Conservation (phyloP, 331 rosid genomes). For the Ulmus americana region DNA sequence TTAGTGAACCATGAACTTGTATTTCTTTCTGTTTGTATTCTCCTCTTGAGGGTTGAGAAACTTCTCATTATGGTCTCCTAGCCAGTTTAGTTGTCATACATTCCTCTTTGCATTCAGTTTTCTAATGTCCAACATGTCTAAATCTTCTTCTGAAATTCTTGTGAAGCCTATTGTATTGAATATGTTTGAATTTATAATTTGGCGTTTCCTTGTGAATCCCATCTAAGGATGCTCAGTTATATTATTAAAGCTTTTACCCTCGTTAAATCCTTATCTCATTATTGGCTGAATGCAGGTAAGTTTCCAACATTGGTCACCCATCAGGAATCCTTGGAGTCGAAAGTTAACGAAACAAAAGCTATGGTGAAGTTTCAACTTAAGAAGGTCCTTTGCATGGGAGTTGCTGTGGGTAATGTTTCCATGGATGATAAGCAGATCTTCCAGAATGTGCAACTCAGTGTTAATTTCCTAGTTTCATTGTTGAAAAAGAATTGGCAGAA, state of each 20-base stretch:
- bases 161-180: no score
- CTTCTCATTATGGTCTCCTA: no score
- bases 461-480: constrained; percentile 78
- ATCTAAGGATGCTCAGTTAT: not conserved
- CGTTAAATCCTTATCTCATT: not conserved
- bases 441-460: constrained; percentile 81
- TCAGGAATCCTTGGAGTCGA: constrained; percentile 79
- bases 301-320: constrained; percentile 80
- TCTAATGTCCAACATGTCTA: no score
- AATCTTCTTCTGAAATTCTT: no score
- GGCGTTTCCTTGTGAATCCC: not conserved
- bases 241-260: not conserved
- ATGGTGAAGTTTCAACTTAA: constrained; percentile 90
- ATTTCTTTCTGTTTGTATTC: not conserved
- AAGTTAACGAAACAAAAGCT: constrained; percentile 82
- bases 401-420: constrained; percentile 74
- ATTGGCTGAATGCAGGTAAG: constrained; percentile 44
- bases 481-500: constrained; percentile 95
- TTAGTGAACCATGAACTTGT: constrained; percentile 1
- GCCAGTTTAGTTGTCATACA: no score
- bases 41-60: not conserved
- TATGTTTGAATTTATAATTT: not conserved
- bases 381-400: constrained; percentile 97
- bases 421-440: constrained; percentile 95
- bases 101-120: no score